Evolutionary conservation across 192 early-diverging fungal genomes (phyloP).

Genomic region (Piromyces finnis): DNA sequence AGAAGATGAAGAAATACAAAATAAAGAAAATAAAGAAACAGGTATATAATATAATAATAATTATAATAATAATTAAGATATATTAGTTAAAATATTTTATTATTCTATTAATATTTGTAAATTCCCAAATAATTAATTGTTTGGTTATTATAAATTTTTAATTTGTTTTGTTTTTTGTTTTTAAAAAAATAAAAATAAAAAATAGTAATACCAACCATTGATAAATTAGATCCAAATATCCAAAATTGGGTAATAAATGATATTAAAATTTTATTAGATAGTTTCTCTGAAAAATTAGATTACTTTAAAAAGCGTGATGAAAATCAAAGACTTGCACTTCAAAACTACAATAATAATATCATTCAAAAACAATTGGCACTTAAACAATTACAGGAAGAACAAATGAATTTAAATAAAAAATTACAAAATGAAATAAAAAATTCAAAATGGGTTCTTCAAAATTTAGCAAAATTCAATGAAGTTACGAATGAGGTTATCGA

Average conservation of each 20-base stretch:
- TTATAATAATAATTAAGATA: too few relatives aligned
- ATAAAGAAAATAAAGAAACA: too few relatives aligned
- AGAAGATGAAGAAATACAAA: too few relatives aligned
- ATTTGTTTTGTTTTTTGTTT: too few relatives aligned
- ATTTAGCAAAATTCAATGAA: neutral
- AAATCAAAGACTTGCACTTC: neutral
- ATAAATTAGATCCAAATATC: neutral
- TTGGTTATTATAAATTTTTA: too few relatives aligned
- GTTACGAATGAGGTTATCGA: neutral
- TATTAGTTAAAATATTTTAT: too few relatives aligned
- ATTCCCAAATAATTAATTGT: too few relatives aligned
- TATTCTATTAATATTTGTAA: too few relatives aligned
- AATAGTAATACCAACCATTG: neutral
- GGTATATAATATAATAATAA: too few relatives aligned
- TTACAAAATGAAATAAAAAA: neutral
- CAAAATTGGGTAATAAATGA: neutral
- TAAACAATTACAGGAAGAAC: neutral
- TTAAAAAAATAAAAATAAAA: neutral
- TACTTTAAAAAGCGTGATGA: neutral
- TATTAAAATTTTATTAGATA: neutral
- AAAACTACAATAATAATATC: neutral
- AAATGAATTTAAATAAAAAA: neutral
- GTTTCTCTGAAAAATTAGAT: neutral
- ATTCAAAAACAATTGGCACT: neutral
- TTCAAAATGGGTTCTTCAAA: neutral